Percentiles rank a stretch among this genome's conserved stretches.
Conservation (phyloP, 805 yeast species). For the Suhomyces emberorum region DNA sequence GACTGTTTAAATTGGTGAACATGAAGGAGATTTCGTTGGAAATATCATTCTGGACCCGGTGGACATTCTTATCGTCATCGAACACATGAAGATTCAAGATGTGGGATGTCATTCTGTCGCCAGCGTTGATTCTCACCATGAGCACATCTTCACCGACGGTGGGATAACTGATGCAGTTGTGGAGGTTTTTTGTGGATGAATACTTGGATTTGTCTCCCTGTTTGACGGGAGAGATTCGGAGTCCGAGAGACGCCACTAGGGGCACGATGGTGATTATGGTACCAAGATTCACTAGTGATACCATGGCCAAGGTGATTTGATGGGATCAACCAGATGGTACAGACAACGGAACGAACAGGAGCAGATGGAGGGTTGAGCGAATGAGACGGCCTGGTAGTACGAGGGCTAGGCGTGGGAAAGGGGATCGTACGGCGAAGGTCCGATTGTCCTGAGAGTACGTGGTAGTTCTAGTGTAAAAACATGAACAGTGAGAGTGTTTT, state of each 20-base stretch:
- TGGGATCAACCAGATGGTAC: too few relatives aligned
- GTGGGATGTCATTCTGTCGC: constrained; percentile 33
- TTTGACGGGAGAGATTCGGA: constrained; percentile 32
- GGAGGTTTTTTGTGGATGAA: constrained; percentile 28
- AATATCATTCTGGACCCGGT: constrained; percentile 31
- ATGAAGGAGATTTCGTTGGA: constrained; percentile 30
- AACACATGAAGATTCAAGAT: constrained; percentile 33
- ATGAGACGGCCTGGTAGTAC: not conserved
- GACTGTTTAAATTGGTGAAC: constrained; percentile 37
- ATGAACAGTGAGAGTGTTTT: too few relatives aligned
- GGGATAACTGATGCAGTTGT: constrained; percentile 35
- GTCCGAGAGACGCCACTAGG: constrained; percentile 27
- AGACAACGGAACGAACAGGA: not conserved
- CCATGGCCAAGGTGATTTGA: not conserved
- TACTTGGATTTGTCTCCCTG: constrained; percentile 27
- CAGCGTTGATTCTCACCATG: constrained; percentile 29
- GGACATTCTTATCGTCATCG: constrained; percentile 34
- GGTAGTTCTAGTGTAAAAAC: not conserved
- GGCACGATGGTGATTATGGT: not conserved
- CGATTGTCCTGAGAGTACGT: not conserved
- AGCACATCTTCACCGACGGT: constrained; percentile 37
- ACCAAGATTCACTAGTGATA: not conserved
- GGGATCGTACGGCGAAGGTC: not conserved
- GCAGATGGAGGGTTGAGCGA: not conserved
- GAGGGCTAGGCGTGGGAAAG: too few relatives aligned